Percentiles rank a stretch among this genome's conserved stretches.
These are phyloP conservation scores for Sarocladium strictum DNA, from an alignment of 2,329 filamentous ascomycete genomes.

Conservation along the genomic window DNA sequence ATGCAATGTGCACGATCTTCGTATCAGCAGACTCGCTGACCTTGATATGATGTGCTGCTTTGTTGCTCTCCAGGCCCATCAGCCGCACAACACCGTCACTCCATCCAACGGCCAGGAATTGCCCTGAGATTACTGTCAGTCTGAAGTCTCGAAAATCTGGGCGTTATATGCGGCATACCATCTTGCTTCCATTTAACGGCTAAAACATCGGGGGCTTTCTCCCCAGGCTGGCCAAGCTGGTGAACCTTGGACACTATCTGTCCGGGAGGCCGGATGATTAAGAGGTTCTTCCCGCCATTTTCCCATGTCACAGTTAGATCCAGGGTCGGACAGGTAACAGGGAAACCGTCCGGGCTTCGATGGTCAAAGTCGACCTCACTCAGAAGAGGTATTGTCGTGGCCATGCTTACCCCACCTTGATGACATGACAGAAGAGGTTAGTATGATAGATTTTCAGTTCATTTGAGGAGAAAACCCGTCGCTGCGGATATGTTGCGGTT, in stretches of 20 bases:
- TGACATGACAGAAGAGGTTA: constrained; percentile 27
- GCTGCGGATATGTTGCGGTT: no score
- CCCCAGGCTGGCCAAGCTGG: constrained; percentile 34
- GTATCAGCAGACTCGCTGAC: constrained; percentile 38
- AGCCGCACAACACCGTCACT: constrained; percentile 73
- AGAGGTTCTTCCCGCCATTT: constrained; percentile 59
- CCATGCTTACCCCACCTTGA: not conserved
- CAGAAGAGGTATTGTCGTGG: constrained; percentile 25
- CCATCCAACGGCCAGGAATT: constrained; percentile 77
- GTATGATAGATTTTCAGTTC: not conserved
- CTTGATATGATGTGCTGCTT: constrained; percentile 67
- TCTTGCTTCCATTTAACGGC: constrained; percentile 61
- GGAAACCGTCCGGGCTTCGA: constrained; percentile 48
- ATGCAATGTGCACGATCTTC: constrained; percentile 47
- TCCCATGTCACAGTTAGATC: constrained; percentile 72
- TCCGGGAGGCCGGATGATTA: constrained; percentile 72
- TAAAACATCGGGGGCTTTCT: constrained; percentile 35
- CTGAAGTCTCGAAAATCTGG: constrained; percentile 15
- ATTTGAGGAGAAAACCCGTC: no score
- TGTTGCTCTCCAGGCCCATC: constrained; percentile 74
- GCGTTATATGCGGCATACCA: constrained; percentile 39
- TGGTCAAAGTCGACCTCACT: constrained; percentile 54
- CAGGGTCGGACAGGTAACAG: constrained; percentile 77
- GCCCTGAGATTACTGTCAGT: constrained; percentile 40
- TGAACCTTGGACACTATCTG: constrained; percentile 55